Percentiles rank a stretch among this genome's conserved stretches.
Conservation (phyloP, 192 early-diverging fungal species). For the Rhizophlyctis rosea region DNA sequence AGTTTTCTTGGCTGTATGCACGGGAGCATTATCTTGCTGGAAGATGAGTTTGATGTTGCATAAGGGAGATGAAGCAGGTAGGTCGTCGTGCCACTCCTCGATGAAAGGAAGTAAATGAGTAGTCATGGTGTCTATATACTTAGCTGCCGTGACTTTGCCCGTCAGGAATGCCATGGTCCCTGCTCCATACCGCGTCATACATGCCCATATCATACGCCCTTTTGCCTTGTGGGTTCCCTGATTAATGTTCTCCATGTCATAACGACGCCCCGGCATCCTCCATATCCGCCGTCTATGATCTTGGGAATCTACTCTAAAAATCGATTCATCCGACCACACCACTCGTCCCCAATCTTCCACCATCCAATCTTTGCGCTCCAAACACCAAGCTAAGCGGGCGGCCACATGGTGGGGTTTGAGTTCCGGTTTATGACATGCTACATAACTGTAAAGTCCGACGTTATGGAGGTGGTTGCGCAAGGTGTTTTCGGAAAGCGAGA, state of each 20-base stretch:
- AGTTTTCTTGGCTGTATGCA: neutral
- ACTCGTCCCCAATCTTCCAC: neutral
- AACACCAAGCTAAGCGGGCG: neutral
- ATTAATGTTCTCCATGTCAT: neutral
- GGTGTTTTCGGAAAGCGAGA: neutral
- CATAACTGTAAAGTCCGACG: neutral
- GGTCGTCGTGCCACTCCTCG: neutral
- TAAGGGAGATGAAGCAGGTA: neutral
- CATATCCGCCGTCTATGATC: neutral
- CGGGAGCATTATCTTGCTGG: constrained; percentile 4
- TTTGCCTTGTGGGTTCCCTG: neutral
- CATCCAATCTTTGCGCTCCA: constrained; percentile 1
- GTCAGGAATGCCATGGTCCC: neutral
- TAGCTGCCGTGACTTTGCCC: neutral
- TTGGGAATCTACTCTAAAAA: neutral
- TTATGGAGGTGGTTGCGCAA: neutral
- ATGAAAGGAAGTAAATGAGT: neutral
- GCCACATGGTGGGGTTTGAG: neutral
- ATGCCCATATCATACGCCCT: constrained; percentile 8
- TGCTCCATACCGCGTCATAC: constrained; percentile 2
- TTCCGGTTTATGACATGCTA: neutral
- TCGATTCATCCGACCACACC: constrained; percentile 10
- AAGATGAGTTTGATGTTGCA: constrained; percentile 5
- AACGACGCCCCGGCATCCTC: neutral
- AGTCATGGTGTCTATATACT: neutral